Evolutionary conservation across 768 basidiomycete genomes (phyloP).

Genomic region (Russula compacta): DNA sequence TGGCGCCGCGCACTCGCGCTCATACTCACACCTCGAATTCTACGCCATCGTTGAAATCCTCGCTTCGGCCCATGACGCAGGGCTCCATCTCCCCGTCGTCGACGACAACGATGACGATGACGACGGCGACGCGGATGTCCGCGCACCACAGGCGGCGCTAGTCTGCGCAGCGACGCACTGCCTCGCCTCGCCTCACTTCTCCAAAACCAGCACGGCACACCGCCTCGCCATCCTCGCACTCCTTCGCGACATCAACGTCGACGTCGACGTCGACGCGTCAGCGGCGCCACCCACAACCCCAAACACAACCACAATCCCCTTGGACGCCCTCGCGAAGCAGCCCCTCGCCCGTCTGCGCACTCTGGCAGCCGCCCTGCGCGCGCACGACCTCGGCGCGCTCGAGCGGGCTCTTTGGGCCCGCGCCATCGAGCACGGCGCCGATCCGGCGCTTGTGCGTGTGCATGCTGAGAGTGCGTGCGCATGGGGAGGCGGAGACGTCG

Average conservation of each 20-base stretch:
- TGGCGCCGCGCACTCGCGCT: background rate
- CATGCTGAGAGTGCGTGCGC: background rate
- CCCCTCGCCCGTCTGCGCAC: background rate
- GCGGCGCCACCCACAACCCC: background rate
- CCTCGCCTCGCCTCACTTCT: background rate
- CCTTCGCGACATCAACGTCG: background rate
- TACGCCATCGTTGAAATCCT: conserved; percentile 8
- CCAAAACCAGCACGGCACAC: background rate
- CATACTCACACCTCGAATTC: background rate
- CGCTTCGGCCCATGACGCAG: background rate
- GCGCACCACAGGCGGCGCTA: background rate
- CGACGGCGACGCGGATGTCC: background rate
- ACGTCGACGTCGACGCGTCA: no score
- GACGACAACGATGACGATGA: background rate
- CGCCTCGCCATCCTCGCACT: background rate
- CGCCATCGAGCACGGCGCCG: background rate
- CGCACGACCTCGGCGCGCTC: background rate
- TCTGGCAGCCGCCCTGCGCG: background rate
- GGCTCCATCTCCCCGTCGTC: background rate
- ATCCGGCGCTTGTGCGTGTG: background rate
- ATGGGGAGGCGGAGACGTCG: background rate
- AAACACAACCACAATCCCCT: background rate
- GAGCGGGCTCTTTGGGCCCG: conserved; percentile 1
- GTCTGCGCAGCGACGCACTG: conserved; percentile 5
- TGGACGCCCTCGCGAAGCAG: background rate